Evolutionary conservation across 371 early-diverging fungal species (phyloP).

Genomic region (Parasitella parasitica): DNA sequence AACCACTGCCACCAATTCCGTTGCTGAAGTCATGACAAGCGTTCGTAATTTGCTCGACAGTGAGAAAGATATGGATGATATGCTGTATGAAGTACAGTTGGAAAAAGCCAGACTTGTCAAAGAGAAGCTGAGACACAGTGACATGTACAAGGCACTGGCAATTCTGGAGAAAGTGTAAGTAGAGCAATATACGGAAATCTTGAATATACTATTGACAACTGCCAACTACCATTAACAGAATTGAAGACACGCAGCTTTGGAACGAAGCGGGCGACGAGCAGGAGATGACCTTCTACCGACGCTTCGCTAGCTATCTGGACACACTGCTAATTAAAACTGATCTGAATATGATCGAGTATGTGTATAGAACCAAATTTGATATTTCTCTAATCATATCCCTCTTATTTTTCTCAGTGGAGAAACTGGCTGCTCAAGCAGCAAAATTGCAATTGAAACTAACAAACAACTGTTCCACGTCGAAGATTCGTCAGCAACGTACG

Average conservation of each 20-base stretch:
- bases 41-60: constrained; percentile 5
- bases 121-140: constrained; percentile 8
- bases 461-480: too few species aligned
- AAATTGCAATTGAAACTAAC: too few species aligned
- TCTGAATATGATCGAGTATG: constrained; percentile 12
- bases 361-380: constrained; percentile 10
- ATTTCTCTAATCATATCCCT: constrained; percentile 10
- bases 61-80: background rate
- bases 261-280: constrained; percentile 7
- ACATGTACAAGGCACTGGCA: constrained; percentile 6
- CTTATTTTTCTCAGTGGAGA: constrained; percentile 9
- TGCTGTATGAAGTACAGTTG: background rate
- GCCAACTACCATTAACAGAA: constrained; percentile 5
- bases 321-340: constrained; percentile 5
- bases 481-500: too few species aligned
- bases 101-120: constrained; percentile 12
- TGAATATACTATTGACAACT: constrained; percentile 6
- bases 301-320: constrained; percentile 8
- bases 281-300: constrained; percentile 7
- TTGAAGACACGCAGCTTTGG: constrained; percentile 3
- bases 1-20: background rate
- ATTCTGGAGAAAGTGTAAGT: constrained; percentile 8
- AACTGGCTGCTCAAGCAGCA: constrained; percentile 9
- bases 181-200: constrained; percentile 2
- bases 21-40: background rate